Conservation (phyloP, 495 filamentous ascomycete species). For the Penicillium steckii region DNA sequence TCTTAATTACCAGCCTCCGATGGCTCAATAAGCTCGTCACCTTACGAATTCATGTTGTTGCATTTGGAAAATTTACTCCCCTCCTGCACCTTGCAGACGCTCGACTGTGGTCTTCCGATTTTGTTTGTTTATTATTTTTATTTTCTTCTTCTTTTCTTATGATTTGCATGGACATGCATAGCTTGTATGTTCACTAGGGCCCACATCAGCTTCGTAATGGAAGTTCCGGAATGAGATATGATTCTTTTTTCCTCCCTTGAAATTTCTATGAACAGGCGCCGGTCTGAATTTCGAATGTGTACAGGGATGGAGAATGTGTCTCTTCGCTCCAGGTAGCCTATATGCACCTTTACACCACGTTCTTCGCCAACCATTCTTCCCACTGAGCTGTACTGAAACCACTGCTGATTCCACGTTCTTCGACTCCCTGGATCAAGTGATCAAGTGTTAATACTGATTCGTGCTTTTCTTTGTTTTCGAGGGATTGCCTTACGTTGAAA, state of each 20-base stretch:
- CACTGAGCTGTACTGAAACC: conserved; percentile 78
- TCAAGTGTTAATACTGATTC: conserved; percentile 26
- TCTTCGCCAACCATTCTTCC: conserved; percentile 81
- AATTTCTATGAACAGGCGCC: not conserved
- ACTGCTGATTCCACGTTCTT: conserved; percentile 73
- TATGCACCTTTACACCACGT: conserved; percentile 53
- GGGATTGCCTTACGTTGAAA: conserved; percentile 58
- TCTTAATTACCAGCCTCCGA: conserved; percentile 80
- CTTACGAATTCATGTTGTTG: conserved; percentile 10
- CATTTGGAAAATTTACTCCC: conserved; percentile 9
- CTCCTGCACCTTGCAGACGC: not conserved
- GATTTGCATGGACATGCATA: conserved; percentile 22
- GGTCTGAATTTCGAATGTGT: not conserved
- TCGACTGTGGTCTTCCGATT: not conserved
- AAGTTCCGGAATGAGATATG: conserved; percentile 35
- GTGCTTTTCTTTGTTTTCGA: not conserved
- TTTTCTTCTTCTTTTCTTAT: conserved; percentile 2
- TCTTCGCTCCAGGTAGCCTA: not conserved
- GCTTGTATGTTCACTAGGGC: conserved; percentile 24
- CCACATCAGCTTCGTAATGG: conserved; percentile 28
- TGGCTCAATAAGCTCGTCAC: conserved; percentile 33
- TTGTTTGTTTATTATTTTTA: not conserved
- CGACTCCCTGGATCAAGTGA: conserved; percentile 71
- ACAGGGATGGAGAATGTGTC: not conserved
- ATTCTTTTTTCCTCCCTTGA: conserved; percentile 24